Conservation (phyloP, 176 grass and related monocot genomes). For the Poa annua region DNA sequence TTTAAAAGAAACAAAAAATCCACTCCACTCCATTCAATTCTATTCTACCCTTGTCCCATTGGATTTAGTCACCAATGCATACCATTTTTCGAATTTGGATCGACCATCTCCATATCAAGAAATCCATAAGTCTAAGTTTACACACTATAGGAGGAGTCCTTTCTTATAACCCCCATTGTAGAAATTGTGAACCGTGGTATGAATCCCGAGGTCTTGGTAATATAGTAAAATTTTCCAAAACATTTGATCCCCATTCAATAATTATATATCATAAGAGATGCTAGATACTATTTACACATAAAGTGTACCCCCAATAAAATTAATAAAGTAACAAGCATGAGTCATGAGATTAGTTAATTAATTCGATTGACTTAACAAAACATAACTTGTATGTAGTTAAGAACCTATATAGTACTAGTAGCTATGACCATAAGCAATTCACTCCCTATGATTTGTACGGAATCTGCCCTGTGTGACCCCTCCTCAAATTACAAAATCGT, state of each 20-base stretch:
- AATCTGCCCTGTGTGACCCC: neutral
- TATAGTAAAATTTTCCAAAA: neutral
- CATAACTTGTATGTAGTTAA: neutral
- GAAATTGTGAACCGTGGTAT: neutral
- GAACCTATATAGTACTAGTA: neutral
- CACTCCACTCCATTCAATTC: neutral
- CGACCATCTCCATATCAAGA: constrained; percentile 12
- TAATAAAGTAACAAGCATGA: neutral
- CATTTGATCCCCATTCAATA: neutral
- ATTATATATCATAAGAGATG: neutral
- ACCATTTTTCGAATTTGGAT: constrained; percentile 7
- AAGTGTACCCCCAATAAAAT: neutral
- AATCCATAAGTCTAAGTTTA: neutral
- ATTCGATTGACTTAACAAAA: neutral
- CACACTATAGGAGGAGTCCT: neutral
- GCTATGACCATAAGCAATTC: neutral
- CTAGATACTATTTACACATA: neutral
- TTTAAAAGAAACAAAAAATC: neutral
- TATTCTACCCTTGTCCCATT: neutral
- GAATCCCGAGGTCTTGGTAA: neutral
- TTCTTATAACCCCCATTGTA: constrained; percentile 11
- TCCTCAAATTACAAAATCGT: constrained; percentile 10
- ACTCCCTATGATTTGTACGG: neutral
- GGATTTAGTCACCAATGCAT: constrained; percentile 1
- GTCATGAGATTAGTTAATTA: neutral